Conservation (phyloP, 768 basidiomycete genomes). For the Leccinum boreale region DNA sequence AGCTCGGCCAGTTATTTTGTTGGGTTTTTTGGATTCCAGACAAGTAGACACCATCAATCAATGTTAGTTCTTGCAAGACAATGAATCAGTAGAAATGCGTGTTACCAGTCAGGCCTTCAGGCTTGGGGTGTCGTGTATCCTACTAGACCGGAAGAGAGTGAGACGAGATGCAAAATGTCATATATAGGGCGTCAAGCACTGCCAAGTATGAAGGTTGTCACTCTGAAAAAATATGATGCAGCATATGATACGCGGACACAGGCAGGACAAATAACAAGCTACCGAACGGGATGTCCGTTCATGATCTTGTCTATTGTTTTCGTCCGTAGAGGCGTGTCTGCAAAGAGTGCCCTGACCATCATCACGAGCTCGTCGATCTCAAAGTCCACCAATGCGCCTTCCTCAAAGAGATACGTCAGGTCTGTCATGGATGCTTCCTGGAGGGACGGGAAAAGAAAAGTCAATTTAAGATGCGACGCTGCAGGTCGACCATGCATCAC, state of each 20-base stretch:
- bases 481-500: conserved; percentile 25
- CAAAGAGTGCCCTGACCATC: conserved; percentile 84
- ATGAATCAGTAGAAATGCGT: neutral
- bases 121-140: neutral
- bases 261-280: neutral
- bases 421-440: conserved; percentile 92
- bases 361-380: conserved; percentile 76
- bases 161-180: neutral
- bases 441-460: conserved; percentile 3
- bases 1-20: too few relatives aligned
- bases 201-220: neutral
- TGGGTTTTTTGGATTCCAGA: too few relatives aligned
- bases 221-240: neutral
- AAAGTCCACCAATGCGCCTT: conserved; percentile 89
- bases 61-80: conserved; percentile 37
- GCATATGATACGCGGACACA: neutral
- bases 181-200: conserved; percentile 10
- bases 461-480: neutral
- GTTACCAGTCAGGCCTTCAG: neutral
- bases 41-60: too few relatives aligned
- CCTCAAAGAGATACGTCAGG: conserved; percentile 87
- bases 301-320: conserved; percentile 75
- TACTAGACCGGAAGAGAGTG: neutral
- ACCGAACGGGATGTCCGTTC: conserved; percentile 51
- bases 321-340: conserved; percentile 79